Evolutionary conservation across 2,329 filamentous ascomycete genomes (phyloP).

Genomic region (Aspergillus fijiensis): DNA sequence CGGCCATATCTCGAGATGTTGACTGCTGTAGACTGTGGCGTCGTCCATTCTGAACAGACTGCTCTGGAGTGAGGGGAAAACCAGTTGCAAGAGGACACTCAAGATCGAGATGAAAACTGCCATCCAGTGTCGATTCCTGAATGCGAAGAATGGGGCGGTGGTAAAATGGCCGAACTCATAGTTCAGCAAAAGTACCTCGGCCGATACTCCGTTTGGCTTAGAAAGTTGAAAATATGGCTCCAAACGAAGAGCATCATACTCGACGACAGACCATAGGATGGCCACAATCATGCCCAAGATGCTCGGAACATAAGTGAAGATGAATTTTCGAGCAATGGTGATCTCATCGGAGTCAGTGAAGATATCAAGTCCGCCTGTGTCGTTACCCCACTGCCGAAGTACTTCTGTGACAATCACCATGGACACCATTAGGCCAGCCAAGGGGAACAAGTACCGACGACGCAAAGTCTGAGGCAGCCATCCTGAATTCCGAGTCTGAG

Average conservation of each 20-base stretch:
- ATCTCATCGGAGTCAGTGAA: constrained; percentile 7
- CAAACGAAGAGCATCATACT: constrained; percentile 10
- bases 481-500: constrained; percentile 4
- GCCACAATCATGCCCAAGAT: constrained; percentile 7
- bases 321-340: neutral
- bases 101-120: constrained; percentile 7
- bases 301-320: constrained; percentile 8
- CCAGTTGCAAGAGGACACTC: constrained; percentile 8
- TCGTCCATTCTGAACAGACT: constrained; percentile 6
- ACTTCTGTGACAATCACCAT: constrained; percentile 6
- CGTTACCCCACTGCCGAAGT: constrained; percentile 3
- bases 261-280: constrained; percentile 9
- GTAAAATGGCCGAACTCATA: constrained; percentile 12
- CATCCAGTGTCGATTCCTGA: constrained; percentile 9
- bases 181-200: constrained; percentile 9
- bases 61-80: constrained; percentile 6
- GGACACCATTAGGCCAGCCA: constrained; percentile 4
- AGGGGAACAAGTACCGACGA: constrained; percentile 3
- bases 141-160: constrained; percentile 6
- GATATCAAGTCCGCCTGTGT: constrained; percentile 3
- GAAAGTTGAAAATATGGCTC: constrained; percentile 11
- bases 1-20: constrained; percentile 9
- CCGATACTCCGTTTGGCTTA: constrained; percentile 4
- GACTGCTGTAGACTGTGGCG: neutral
- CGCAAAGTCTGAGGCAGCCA: constrained; percentile 10